Base-by-base conservation (phyloP, 1,284 basidiomycete species). In the Pulchroboletus neoregius region DNA sequence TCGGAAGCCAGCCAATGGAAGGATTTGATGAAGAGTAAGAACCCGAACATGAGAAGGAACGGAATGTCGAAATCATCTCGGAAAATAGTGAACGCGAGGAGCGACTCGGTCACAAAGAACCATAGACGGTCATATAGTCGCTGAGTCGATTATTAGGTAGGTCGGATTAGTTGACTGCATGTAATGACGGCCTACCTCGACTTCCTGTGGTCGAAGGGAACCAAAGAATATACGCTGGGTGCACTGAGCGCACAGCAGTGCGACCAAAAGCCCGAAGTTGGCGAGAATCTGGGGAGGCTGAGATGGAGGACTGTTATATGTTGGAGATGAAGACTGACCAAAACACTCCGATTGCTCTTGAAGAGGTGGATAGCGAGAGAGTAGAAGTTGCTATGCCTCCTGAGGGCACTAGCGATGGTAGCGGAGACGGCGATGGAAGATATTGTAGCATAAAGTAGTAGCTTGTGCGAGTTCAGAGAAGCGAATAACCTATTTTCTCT, bases 1-100 rank as follows among this genome's bases (percentile, higher is more conserved):
- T 98, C 95, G 3, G 84, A 83, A 48, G 93, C 82, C 26, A 99
- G 79, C 94, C 94, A 98, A 67, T 99, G 96, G 68, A 99, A 99
- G 46, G 91, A 93, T 66, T 98, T 98, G 58, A 98, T 79, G 59
- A 97, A 95, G 12, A 98, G 79, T 16, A 99, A 72, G 55, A 92
- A 82, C 15, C 90, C 86, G 63, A 97, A 98, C 79, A 97, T 90
- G 55, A 94, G 71, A 30, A 87, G 87, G 64, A 98, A 98, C 1
- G 85, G 82, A n/a, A 87, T 80, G 67, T 96, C 90, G 66, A 94
- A 92, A 67, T 93, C 90, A 66, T 94, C 89, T 48, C 94, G 79
- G 71, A 99, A 99, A 58, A 98, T 97, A 24, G 95, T 95, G 63
- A 98, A 88, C 3, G 95, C 95, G 39, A 99, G 73, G 32, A 99